Base-by-base conservation (phyloP, 805 yeast species). In the Scheffersomyces coipomensis region DNA sequence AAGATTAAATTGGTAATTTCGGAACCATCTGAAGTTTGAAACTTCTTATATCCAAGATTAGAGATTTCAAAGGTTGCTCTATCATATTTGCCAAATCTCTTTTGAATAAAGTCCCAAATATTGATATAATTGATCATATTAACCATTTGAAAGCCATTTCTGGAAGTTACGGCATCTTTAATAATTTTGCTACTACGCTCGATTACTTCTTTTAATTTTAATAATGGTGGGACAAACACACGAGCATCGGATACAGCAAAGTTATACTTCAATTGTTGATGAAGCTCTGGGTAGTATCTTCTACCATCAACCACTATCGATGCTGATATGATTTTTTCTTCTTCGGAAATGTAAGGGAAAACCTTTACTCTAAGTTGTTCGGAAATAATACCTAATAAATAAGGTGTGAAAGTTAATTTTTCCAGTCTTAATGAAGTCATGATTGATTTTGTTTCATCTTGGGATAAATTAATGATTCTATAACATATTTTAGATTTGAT, bases 321-420 rank as follows among this genome's bases (percentile, higher is more conserved):
- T 9, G 35, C 18, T 8, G 13, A 24, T 4, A 41, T 24, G 5
- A 37, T 29, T 2, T 9, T 16, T 25, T 34, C 19, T 9, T 11
- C 19, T 11, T 35, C 16, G 11, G 35, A 17, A 15, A 36, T 19
- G n/a, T 21, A 27, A 9, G 48, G 43, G 15, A 47, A 29, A n/a
- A 53, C 30, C 1, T 37, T 36, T 15, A 47, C 37, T 33, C 48
- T 49, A n/a, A 53, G 40, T 7, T 44, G 29, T 9, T 45, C 43
- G 21, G 44, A 18, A 7, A 50, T 52, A n/a, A 51, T 33, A 1
- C 46, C 37, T 3, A 46, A 36, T 4, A 55, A 33, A 34, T 37
- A 49, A 7, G 62, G 52, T 2, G 61, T 58, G 19, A 58, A 34
- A 3, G 60, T 55, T 10, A 48, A 21, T 2, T 37, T 38, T 19